Evolutionary conservation across 495 filamentous ascomycete genomes (phyloP).

Genomic region (Diplogelasinospora grovesii): DNA sequence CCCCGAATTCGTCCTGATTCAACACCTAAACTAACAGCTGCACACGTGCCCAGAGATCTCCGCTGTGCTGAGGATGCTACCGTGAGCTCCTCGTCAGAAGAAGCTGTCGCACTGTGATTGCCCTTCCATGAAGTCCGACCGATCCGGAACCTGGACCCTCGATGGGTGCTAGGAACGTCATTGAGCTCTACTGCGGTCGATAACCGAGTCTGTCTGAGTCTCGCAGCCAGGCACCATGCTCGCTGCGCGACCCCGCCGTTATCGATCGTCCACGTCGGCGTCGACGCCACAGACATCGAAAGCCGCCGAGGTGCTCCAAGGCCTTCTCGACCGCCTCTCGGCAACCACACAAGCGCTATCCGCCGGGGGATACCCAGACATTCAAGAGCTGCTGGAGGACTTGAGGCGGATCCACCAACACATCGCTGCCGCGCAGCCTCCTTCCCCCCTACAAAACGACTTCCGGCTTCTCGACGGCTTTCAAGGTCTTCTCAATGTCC

Average conservation of each 20-base stretch:
- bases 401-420: slow-evolving; percentile 40
- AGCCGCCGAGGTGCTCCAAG: slow-evolving; percentile 54
- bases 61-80: no score
- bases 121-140: slow-evolving; percentile 18
- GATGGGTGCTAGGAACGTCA: slow-evolving; percentile 21
- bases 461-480: slow-evolving; percentile 83
- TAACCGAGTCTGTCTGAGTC: slow-evolving; percentile 19
- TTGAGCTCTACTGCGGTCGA: slow-evolving; percentile 4
- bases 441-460: slow-evolving; percentile 55
- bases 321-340: slow-evolving; percentile 49
- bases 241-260: slow-evolving; percentile 44
- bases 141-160: slow-evolving; percentile 18
- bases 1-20: no score
- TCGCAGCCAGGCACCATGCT: slow-evolving; percentile 24
- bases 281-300: slow-evolving; percentile 49
- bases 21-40: no score
- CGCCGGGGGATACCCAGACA: slow-evolving; percentile 33
- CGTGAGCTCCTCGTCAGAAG: no score
- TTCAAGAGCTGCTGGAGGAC: slow-evolving; percentile 33
- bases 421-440: slow-evolving; percentile 37
- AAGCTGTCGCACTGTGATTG: background rate
- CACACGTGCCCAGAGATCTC: no score
- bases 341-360: slow-evolving; percentile 14
- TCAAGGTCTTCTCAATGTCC: slow-evolving; percentile 59
- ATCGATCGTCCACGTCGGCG: slow-evolving; percentile 57